Evolutionary conservation across 2,329 filamentous ascomycete species (phyloP).

Genomic region (Fusarium nematophilum): DNA sequence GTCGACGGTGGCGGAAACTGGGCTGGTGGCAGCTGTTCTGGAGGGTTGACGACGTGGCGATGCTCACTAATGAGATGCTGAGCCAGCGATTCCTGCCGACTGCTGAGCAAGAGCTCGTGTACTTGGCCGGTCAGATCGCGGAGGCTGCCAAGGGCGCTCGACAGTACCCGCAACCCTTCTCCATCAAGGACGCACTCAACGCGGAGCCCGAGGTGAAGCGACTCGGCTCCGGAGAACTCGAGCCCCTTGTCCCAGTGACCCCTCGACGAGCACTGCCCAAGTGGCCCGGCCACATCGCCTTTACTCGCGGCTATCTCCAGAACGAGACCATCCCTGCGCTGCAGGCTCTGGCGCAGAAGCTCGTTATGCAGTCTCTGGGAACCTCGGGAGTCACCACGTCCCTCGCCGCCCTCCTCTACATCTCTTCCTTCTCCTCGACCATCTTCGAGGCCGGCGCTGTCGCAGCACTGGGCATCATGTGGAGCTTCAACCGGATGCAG

Average conservation of each 20-base stretch:
- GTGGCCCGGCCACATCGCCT: conserved; percentile 82
- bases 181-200: conserved; percentile 15
- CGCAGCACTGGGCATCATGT: conserved; percentile 69
- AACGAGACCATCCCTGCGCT: conserved; percentile 75
- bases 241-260: conserved; percentile 39
- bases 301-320: conserved; percentile 74
- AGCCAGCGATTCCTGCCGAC: conserved; percentile 79
- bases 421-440: conserved; percentile 63
- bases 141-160: conserved; percentile 52
- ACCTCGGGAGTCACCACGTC: conserved; percentile 73
- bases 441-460: conserved; percentile 72
- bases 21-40: conserved; percentile 97
- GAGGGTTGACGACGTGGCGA: conserved; percentile 90
- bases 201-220: conserved; percentile 22
- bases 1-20: conserved; percentile 81
- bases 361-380: conserved; percentile 80
- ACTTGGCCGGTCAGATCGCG: conserved; percentile 80
- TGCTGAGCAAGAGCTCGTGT: conserved; percentile 85
- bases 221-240: conserved; percentile 42
- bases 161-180: conserved; percentile 52
- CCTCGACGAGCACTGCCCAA: conserved; percentile 50
- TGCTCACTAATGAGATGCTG: conserved; percentile 84
- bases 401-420: conserved; percentile 67
- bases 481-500: conserved; percentile 70
- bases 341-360: conserved; percentile 77